phyloP scores from a whole-genome alignment of 2,329 filamentous ascomycete species.

The Phoma sp. region DNA sequence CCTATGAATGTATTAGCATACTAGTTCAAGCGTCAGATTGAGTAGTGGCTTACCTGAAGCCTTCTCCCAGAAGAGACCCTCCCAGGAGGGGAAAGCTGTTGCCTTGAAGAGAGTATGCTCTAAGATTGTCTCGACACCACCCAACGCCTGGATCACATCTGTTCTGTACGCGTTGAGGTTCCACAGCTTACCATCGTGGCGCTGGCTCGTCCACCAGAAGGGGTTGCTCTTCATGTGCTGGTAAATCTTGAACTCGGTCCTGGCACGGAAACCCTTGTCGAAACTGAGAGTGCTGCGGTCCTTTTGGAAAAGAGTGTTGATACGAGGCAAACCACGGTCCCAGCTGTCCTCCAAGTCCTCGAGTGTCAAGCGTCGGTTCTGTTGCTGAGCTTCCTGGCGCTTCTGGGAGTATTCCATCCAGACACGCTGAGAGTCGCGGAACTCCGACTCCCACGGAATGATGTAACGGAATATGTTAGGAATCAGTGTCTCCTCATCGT shows the following conservation, averaged over 20 bases:
- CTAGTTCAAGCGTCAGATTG: background rate
- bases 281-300: constrained; percentile 96
- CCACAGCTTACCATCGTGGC: constrained; percentile 97
- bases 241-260: constrained; percentile 97
- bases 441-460: constrained; percentile 98
- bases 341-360: constrained; percentile 98
- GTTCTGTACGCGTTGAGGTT: constrained; percentile 95
- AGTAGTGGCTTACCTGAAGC: constrained; percentile 52
- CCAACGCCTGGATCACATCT: constrained; percentile 93
- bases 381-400: constrained; percentile 93
- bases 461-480: constrained; percentile 99
- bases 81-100: constrained; percentile 95
- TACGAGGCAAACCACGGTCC: constrained; percentile 95
- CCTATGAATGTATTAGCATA: constrained; percentile 18
- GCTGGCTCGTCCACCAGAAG: constrained; percentile 98
- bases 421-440: constrained; percentile 97
- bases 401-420: constrained; percentile 99
- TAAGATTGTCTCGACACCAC: constrained; percentile 96
- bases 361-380: constrained; percentile 90
- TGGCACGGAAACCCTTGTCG: constrained; percentile 95
- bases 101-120: constrained; percentile 97
- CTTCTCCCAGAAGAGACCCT: constrained; percentile 89
- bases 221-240: constrained; percentile 99
- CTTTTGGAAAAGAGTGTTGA: constrained; percentile 99
- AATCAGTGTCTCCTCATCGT: constrained; percentile 96